Percentiles rank a stretch among this genome's conserved stretches.
These are phyloP conservation scores for Iris macrosiphon DNA, from an alignment of 106 monocot genomes.

Conservation along the genomic window DNA sequence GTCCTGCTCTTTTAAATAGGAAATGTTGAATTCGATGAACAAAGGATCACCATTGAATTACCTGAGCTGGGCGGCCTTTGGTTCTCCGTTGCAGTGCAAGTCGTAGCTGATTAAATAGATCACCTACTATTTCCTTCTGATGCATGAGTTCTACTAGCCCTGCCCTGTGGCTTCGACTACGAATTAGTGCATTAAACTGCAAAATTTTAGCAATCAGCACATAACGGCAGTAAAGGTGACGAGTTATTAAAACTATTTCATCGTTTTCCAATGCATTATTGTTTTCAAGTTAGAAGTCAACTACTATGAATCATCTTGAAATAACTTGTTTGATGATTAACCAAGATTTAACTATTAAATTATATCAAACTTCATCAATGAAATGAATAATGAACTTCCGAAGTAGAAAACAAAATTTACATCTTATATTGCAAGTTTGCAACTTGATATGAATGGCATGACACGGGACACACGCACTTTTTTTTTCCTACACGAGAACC, in stretches of 20 bases:
- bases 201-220: constrained; percentile 7
- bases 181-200: constrained; percentile 83
- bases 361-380: neutral
- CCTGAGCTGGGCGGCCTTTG: constrained; percentile 83
- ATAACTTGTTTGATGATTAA: neutral
- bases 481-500: neutral
- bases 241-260: neutral
- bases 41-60: constrained; percentile 6
- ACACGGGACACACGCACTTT: neutral
- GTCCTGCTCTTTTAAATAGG: neutral
- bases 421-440: too few species aligned
- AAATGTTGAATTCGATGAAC: neutral
- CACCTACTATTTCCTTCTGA: constrained; percentile 87
- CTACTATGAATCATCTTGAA: too few species aligned
- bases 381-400: too few species aligned
- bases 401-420: too few species aligned
- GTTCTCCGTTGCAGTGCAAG: constrained; percentile 67
- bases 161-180: constrained; percentile 42
- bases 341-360: neutral
- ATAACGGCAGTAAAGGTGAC: neutral
- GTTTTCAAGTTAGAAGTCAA: too few species aligned
- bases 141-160: constrained; percentile 62
- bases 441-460: too few species aligned
- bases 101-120: constrained; percentile 91
- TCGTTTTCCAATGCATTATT: neutral